Evolutionary conservation across 2,329 filamentous ascomycete species (phyloP), one percentile per base, ranked within the genome.

Genomic region (Penicillium sclerotigenum): DNA sequence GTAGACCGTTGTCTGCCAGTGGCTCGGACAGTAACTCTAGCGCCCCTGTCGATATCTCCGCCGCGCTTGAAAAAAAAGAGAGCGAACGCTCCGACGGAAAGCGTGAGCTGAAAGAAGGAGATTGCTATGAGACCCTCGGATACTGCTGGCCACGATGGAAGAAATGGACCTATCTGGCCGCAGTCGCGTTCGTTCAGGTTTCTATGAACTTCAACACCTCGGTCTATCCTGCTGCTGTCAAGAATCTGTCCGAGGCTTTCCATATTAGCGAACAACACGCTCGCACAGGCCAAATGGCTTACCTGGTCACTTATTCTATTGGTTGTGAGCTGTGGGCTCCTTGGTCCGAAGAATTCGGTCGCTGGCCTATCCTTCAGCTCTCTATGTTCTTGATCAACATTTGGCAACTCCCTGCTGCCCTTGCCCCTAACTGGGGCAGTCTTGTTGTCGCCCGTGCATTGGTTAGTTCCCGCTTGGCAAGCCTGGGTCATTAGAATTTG

Each of bases 241-340:
- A 74, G 1, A 84, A 83, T n/a, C 85, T 90, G 41, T 73, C 81
- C 0, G 73, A 84, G 22, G 80, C 89, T 53, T 92, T 89, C 61
- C 61, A 75, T 36, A 85, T 92, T 56, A 85, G 83, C 58, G 76
- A 77, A 10, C 86, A 89, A 68, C 82, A 82, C 8, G 88, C 86
- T 1, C 82, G 88, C 47, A 80, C 83, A 36, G 89, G 88, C 60
- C 87, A 88, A 59, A 85, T 88, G 73, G 82, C 89, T 61, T 93
- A 91, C 73, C 75, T 92, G 22, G 80, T 92, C 49, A 75, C 84
- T 2, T 92, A 93, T 68, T 88, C 88, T 31, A 90, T 93, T 68
- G 89, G 89, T 11, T 92, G 89, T 68, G 89, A 92, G 72, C 79
- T 91, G 0, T 92, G 89, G 89, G 89, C 89, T 0, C 89, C 89